phyloP scores from a whole-genome alignment of 2,329 filamentous ascomycete genomes.

The Pestalotiopsis sp. region DNA sequence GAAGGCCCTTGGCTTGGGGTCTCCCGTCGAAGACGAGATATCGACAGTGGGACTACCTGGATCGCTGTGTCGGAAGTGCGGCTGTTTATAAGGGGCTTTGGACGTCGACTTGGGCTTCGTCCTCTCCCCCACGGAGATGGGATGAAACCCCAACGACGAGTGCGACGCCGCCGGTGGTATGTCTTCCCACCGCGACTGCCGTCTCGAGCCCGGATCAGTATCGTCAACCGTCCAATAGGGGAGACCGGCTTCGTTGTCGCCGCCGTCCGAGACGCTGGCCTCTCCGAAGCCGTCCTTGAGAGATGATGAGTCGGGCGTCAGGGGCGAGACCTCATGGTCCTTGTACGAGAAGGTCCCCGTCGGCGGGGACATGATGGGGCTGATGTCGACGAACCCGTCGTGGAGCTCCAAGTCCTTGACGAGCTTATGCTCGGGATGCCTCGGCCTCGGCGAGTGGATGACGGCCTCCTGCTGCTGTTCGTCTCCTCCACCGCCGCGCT shows the following conservation, averaged over 20 bases:
- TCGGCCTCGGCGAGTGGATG: conserved; percentile 5
- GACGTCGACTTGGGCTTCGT: not conserved
- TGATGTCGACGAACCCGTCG: not conserved
- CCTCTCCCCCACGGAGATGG: not conserved
- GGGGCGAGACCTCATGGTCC: not conserved
- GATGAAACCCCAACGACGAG: conserved; percentile 1
- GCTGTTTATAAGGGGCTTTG: not conserved
- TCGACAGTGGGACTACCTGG: not conserved
- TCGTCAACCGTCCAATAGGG: not conserved
- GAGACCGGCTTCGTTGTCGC: not conserved
- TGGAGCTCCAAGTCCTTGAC: not conserved
- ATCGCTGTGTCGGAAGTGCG: conserved; percentile 5
- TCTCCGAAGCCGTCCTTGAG: not conserved
- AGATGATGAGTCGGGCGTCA: not conserved
- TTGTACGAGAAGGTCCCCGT: not conserved
- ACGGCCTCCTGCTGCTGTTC: not conserved
- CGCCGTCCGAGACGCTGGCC: not conserved
- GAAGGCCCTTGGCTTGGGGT: not conserved
- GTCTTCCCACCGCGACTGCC: conserved; percentile 5
- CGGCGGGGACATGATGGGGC: conserved; percentile 6
- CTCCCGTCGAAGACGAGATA: not conserved
- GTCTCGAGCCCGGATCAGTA: not conserved
- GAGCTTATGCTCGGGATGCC: conserved; percentile 6
- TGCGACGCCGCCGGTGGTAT: conserved; percentile 1
- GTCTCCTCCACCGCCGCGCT: not conserved